These are phyloP conservation scores for Candida incommunis DNA, from an alignment of 805 yeast genomes.

Conservation along the genomic window DNA sequence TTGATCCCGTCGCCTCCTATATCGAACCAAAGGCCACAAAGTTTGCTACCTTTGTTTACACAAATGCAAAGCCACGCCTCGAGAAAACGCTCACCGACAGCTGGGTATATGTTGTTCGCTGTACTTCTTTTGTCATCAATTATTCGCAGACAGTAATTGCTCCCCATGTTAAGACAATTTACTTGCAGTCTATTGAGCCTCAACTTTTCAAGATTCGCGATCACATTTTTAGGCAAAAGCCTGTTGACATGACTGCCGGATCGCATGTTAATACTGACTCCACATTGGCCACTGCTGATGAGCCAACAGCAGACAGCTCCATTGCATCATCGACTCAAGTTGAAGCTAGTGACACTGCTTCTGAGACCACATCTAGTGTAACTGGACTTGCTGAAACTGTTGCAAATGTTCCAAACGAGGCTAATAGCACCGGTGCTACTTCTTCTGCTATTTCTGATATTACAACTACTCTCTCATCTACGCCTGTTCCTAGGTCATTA, in stretches of 20 bases:
- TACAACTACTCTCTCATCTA: neutral
- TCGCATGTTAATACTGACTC: neutral
- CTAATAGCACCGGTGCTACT: neutral
- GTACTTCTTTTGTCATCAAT: neutral
- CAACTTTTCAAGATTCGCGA: conserved; percentile 13
- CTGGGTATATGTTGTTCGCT: neutral
- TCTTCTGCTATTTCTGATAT: neutral
- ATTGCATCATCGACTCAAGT: neutral
- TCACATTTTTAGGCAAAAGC: conserved; percentile 8
- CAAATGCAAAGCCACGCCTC: conserved; percentile 8
- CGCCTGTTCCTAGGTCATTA: neutral
- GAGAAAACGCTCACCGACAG: neutral
- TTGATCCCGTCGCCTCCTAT: conserved; percentile 6
- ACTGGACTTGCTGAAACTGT: neutral
- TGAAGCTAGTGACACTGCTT: neutral
- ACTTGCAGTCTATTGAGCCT: conserved; percentile 13
- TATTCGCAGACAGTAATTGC: conserved; percentile 7
- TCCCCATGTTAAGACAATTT: conserved; percentile 9
- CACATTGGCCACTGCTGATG: neutral
- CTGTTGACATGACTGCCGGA: neutral
- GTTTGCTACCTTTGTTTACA: neutral
- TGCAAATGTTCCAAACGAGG: neutral
- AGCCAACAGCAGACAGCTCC: neutral
- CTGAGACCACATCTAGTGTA: neutral
- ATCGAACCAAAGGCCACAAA: conserved; percentile 5